These are phyloP conservation scores for Plasmodium fragile DNA, from an alignment of 169 alveolate species.

Conservation along the genomic window DNA sequence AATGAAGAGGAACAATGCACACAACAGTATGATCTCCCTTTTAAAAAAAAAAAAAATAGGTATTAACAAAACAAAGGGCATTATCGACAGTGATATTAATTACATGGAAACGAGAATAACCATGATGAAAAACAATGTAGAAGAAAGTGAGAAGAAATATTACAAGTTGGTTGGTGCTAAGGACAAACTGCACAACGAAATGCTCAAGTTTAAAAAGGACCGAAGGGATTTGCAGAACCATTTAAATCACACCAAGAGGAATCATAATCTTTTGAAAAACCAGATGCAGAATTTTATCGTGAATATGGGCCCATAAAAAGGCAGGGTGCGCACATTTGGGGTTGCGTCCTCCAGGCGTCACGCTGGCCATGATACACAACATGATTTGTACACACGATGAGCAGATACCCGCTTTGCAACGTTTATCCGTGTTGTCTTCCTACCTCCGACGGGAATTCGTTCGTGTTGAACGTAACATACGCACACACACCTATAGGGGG, in stretches of 20 bases:
- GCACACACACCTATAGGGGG: background rate
- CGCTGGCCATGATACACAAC: background rate
- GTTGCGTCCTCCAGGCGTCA: background rate
- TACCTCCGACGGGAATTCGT: background rate
- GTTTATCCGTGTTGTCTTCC: background rate
- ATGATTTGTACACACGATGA: background rate
- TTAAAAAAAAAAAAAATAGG: slow-evolving; percentile 49
- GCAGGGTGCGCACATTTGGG: background rate
- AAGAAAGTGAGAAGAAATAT: slow-evolving; percentile 17
- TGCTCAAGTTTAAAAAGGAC: slow-evolving; percentile 47
- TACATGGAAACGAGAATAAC: slow-evolving; percentile 43
- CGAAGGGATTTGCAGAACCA: slow-evolving; percentile 33
- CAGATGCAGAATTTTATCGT: slow-evolving; percentile 45
- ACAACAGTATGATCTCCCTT: slow-evolving; percentile 17
- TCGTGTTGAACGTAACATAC: background rate
- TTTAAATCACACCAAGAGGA: slow-evolving; percentile 25
- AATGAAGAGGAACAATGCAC: slow-evolving; percentile 25
- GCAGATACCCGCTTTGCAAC: background rate
- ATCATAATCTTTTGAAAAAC: slow-evolving; percentile 42
- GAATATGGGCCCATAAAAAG: slow-evolving; percentile 2
- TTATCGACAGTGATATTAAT: slow-evolving; percentile 34
- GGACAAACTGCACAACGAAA: slow-evolving; percentile 72
- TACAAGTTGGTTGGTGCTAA: slow-evolving; percentile 15
- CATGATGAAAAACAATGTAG: slow-evolving; percentile 27
- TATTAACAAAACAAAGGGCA: slow-evolving; percentile 40